Conservation (phyloP, 371 early-diverging fungal species). For the Circinella minor region DNA sequence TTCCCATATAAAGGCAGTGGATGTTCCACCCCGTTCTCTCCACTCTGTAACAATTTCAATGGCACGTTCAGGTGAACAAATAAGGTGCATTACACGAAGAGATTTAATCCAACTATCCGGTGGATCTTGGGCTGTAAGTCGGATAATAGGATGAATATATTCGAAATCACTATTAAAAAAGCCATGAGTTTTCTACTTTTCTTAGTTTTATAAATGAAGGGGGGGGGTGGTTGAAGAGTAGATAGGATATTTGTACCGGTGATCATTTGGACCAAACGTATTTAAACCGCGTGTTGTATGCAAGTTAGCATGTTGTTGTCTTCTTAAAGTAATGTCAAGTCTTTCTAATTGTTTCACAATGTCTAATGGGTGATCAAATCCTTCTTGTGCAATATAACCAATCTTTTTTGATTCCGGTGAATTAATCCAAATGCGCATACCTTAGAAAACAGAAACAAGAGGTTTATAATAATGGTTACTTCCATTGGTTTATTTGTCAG, state of each 20-base stretch:
- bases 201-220: background rate
- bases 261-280: constrained; percentile 44
- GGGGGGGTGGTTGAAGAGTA: background rate
- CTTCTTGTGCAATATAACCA: constrained; percentile 48
- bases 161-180: constrained; percentile 38
- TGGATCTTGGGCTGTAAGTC: constrained; percentile 38
- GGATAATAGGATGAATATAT: constrained; percentile 50
- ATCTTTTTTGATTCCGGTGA: constrained; percentile 28
- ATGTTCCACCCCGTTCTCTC: constrained; percentile 22
- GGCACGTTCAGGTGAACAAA: constrained; percentile 45
- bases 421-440: constrained; percentile 47
- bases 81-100: constrained; percentile 37
- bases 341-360: constrained; percentile 31
- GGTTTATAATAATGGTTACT: background rate
- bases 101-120: constrained; percentile 46
- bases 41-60: constrained; percentile 40
- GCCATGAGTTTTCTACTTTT: no score
- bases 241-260: constrained; percentile 28
- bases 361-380: constrained; percentile 38
- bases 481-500: background rate
- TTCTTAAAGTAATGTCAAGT: constrained; percentile 34
- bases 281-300: constrained; percentile 51
- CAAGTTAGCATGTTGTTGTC: constrained; percentile 29
- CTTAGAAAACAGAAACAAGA: constrained; percentile 18
- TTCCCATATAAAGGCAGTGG: constrained; percentile 49